phyloP scores from a whole-genome alignment of 2,329 filamentous ascomycete species.

The Colletotrichum sojae region DNA sequence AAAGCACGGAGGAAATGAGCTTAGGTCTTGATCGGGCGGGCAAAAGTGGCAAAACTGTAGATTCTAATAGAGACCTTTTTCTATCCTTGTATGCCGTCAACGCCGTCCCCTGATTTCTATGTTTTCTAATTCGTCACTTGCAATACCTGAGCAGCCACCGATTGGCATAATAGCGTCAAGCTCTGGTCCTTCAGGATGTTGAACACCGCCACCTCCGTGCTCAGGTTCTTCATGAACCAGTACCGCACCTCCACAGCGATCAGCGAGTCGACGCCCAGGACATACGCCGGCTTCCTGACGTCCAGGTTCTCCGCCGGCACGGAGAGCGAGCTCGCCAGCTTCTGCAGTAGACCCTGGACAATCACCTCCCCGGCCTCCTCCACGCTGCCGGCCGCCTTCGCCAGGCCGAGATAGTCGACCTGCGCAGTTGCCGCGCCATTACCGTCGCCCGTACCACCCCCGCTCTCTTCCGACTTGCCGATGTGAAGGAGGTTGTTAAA shows the following conservation, averaged over 20 bases:
- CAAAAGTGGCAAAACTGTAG: background rate
- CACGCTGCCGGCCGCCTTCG: background rate
- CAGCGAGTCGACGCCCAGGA: conserved; percentile 24
- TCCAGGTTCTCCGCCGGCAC: conserved; percentile 18
- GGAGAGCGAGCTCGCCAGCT: conserved; percentile 15
- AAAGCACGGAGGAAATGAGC: conserved; percentile 71
- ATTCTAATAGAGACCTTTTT: conserved; percentile 18
- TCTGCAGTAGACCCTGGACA: conserved; percentile 6
- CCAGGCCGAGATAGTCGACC: conserved; percentile 12
- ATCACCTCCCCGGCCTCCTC: conserved; percentile 11
- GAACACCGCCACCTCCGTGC: conserved; percentile 7
- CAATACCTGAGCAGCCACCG: conserved; percentile 2
- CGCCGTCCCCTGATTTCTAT: background rate
- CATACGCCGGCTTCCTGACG: conserved; percentile 20
- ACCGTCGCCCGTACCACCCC: background rate
- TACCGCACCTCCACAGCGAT: conserved; percentile 28
- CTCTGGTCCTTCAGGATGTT: conserved; percentile 21
- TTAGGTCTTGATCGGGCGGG: conserved; percentile 4
- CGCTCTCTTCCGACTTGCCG: background rate
- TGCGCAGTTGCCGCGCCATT: background rate
- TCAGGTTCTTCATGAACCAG: conserved; percentile 20
- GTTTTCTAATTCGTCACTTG: background rate
- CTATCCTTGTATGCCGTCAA: background rate
- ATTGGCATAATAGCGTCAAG: conserved; percentile 7
- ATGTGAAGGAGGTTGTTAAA: conserved; percentile 10